These are phyloP conservation scores for Camillea tinctor DNA, from an alignment of 2,329 filamentous ascomycete genomes.

Conservation along the genomic window DNA sequence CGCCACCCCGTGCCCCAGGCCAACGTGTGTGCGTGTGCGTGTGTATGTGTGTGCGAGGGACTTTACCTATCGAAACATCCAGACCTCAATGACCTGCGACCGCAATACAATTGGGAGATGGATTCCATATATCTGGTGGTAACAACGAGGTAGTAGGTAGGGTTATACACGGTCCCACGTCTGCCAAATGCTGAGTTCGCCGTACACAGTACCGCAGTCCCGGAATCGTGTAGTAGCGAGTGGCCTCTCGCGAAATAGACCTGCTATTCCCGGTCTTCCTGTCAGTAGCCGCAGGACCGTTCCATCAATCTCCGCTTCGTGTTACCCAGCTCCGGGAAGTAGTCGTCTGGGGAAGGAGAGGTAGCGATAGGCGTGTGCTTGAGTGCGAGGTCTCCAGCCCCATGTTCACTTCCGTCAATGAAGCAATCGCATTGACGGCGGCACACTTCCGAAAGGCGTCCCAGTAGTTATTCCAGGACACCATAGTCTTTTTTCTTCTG, in stretches of 20 bases:
- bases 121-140: neutral
- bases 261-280: slow-evolving; percentile 3
- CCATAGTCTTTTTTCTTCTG: neutral
- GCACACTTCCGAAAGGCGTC: neutral
- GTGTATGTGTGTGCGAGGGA: too few species aligned
- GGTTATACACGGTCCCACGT: slow-evolving; percentile 4
- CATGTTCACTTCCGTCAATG: neutral
- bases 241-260: slow-evolving; percentile 14
- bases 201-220: slow-evolving; percentile 19
- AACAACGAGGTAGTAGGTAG: neutral
- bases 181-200: slow-evolving; percentile 7
- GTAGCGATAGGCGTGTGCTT: neutral
- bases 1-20: neutral
- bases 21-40: too few species aligned
- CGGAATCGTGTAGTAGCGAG: slow-evolving; percentile 19
- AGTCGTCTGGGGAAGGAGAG: neutral
- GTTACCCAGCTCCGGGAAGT: slow-evolving; percentile 8
- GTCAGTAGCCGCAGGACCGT: slow-evolving; percentile 11
- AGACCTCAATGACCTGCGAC: too few species aligned
- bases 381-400: neutral
- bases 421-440: neutral
- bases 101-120: too few species aligned
- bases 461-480: neutral
- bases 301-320: slow-evolving; percentile 18
- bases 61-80: too few species aligned